These are phyloP conservation scores for Coemansia sp. DNA, from an alignment of 192 early-diverging fungal species.

Conservation along the genomic window DNA sequence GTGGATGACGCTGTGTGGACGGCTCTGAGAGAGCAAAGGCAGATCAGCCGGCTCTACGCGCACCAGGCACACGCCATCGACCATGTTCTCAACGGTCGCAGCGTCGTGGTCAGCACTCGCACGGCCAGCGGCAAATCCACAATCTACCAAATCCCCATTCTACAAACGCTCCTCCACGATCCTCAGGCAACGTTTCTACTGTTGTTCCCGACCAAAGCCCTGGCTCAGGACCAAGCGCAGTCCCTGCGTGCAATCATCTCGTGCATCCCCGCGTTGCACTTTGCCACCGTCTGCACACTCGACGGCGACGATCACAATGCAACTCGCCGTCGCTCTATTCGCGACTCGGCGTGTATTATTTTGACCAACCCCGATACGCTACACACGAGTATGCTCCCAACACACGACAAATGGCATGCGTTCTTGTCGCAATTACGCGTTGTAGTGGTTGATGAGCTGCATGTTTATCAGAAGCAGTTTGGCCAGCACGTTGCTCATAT, in stretches of 20 bases:
- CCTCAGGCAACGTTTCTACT: constrained; percentile 52
- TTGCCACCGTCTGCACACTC: constrained; percentile 34
- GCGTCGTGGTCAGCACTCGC: constrained; percentile 68
- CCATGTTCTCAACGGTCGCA: constrained; percentile 23
- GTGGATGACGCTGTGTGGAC: constrained; percentile 6
- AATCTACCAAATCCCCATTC: constrained; percentile 71
- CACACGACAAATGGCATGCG: constrained; percentile 57
- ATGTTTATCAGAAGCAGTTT: constrained; percentile 66
- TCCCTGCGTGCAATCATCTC: constrained; percentile 47
- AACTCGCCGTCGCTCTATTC: constrained; percentile 49
- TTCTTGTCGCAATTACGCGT: constrained; percentile 58
- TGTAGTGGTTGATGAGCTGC: constrained; percentile 78
- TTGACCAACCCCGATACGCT: constrained; percentile 86
- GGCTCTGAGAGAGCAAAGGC: constrained; percentile 4
- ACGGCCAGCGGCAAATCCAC: constrained; percentile 83
- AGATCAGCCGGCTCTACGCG: constrained; percentile 59
- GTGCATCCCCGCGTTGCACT: constrained; percentile 1
- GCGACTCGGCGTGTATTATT: constrained; percentile 59
- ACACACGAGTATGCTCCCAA: constrained; percentile 67
- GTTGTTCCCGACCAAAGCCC: constrained; percentile 80
- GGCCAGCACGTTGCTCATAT: constrained; percentile 68
- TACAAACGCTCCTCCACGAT: constrained; percentile 57
- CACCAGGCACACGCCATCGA: constrained; percentile 74
- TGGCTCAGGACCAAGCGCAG: constrained; percentile 76
- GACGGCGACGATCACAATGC: constrained; percentile 15